These are phyloP conservation scores for Macadamia integrifolia DNA, from an alignment of 164 flowering plant genomes.

Conservation along the genomic window DNA sequence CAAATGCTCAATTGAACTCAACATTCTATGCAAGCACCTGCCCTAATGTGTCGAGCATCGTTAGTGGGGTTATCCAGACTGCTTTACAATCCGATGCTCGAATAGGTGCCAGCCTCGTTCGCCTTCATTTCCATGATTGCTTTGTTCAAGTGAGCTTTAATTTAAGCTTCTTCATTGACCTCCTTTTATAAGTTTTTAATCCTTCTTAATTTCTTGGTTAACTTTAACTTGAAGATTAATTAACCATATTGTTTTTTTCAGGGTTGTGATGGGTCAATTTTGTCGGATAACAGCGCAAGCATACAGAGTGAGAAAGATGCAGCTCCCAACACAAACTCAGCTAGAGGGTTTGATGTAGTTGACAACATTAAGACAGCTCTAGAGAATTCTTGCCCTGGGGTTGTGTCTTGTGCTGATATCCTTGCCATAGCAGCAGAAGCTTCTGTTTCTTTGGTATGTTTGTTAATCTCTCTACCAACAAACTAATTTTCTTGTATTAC, in stretches of 20 bases:
- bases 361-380: constrained; percentile 29
- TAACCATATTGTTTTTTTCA: neutral
- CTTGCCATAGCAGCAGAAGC: constrained; percentile 26
- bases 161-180: neutral
- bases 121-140: constrained; percentile 75
- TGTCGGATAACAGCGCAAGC: constrained; percentile 9
- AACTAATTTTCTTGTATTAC: too few relatives aligned
- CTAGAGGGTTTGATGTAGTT: constrained; percentile 22
- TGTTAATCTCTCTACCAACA: neutral
- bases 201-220: neutral
- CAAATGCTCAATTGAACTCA: constrained; percentile 36
- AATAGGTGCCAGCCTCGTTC: constrained; percentile 47
- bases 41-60: constrained; percentile 41
- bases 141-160: constrained; percentile 42
- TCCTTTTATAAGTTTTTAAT: too few relatives aligned
- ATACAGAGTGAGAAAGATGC: constrained; percentile 20
- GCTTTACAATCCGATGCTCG: constrained; percentile 35
- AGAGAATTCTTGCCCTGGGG: constrained; percentile 29
- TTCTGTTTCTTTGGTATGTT: constrained; percentile 24
- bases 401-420: constrained; percentile 42
- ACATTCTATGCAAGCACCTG: constrained; percentile 45
- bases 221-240: too few relatives aligned
- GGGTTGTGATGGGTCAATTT: constrained; percentile 27
- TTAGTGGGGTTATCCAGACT: constrained; percentile 21
- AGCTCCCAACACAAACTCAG: constrained; percentile 15